Base-by-base conservation (phyloP, 1,139 yeast genomes). In the Candida sp. region DNA sequence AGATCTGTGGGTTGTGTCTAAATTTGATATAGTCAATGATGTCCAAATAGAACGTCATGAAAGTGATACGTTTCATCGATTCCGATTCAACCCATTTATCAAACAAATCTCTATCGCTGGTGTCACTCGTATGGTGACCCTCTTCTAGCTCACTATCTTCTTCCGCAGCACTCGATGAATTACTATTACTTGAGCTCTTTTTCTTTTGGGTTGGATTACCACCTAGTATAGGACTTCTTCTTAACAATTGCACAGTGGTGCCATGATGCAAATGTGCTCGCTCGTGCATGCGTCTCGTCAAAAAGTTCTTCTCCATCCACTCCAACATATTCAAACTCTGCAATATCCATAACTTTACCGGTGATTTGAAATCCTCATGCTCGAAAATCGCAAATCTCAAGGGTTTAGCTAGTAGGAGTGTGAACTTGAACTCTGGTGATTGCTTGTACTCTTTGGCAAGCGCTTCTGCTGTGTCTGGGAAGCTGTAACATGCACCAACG, bases 261-360 rank as follows among this genome's bases (percentile, higher is more conserved):
- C 92, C 94, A 62, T 88, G 92, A 61, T 89, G 94, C 8, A 89
- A 72, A 61, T 85, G 89, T 0, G 90, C 90, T 44, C 96, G 66
- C 63, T 88, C 96, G 62, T 89, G 96, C 59, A 86, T 68, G 35
- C 72, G 70, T 54, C 90, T 70, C 54, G 80, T 70, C 46, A 85
- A 68, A 58, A 85, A 81, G 47, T 86, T 78, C 63, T 88, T 86
- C 60, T 90, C 96, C 59, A 80, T 84, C 62, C 82, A 78, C 62
- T 88, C 93, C 34, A 88, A 66, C 49, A 88, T 62, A 49, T 85
- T 70, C 47, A 88, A 70, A 46, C 88, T 75, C 61, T 88, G 94
- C 44, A 88, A 73, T 2, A 88, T 80, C 88, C 91, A 87, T 6
- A 86, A 70, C 53, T 78, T 73, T 1, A 87, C 84, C 1, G 86